Evolutionary conservation across 176 grass and related monocot species (phyloP), one percentile per base, ranked within the genome.

Genomic region (Phyllostachys edulis): DNA sequence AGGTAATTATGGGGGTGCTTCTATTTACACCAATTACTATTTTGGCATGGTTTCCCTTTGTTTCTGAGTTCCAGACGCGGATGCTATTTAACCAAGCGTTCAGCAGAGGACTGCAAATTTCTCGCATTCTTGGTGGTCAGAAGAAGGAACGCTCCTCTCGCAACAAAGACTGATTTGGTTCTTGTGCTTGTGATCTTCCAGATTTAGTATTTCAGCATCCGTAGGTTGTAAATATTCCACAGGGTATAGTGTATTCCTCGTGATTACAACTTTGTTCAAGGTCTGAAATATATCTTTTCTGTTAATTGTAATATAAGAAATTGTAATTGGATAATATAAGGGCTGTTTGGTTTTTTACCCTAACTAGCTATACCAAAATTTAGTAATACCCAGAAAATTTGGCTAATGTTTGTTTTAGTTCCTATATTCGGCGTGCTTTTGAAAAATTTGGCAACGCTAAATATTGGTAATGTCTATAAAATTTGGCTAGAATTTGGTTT

Each of bases 41-140:
- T 76, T 67, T 97, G 77, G 75, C 94, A 70, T 97, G 94, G 94
- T 97, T 97, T 9, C 94, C 94, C 40, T 92, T 97, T 66, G 90
- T 94, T 39, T 94, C 94, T 0, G 94, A 97, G 80, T 92, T 94
- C 56, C 94, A 97, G 71, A 97, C 92, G 0, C 92, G 94, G 24
- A 92, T 97, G 94, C 86, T 97, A 14, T 97, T 97, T 77, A 97
- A 94, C 82, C 94, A 97, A 80, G 95, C 90, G 2, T 97, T 97
- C 45, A 97, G 95, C 68, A 92, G 92, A 85, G 95, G 95, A 13
- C 80, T 94, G 61, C 95, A 94, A 77, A 97, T 97, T 78, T 94
- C 92, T n/a, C 90, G 95, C n/a, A 92, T 97, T 88, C 86, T 97
- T 51, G 95, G 95, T 47, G 92, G 86, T 24, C 93, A 92, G 47